Evolutionary conservation across 75 land plant genomes (phyloP), one percentile per base, ranked within the genome.

Genomic region (Sequoia sempervirens): DNA sequence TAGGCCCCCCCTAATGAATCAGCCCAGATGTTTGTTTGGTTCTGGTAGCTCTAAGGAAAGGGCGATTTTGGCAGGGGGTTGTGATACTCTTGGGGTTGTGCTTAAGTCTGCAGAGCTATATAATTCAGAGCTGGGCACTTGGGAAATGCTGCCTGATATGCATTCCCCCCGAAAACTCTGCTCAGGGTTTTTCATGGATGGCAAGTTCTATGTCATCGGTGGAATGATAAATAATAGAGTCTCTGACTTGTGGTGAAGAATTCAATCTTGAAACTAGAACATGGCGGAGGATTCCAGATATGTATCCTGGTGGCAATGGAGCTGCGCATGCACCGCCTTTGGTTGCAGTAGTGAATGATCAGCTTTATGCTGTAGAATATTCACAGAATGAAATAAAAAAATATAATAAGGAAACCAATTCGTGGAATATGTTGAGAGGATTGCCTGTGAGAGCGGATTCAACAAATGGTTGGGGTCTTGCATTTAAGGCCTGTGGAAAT

Each of bases 401-500:
- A 83, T 91, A 91, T 75, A 81, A 89, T 38, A 91, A 87, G 56
- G 58, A 64, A 18, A 81, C 75, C 34, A 88, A 88, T 75, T 82
- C 88, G 0, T 91, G 92, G 92, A 38, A 47, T n/a, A 85, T 81
- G 40, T 82, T 91, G 74, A 89, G 88, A 46, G 53, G 81, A 14
- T 81, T 88, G 28, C 90, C 90, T 5, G 90, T 84, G 1, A 87
- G 80, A 58, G 87, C 82, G 23, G 88, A 83, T 53, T 87, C 81
- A 4, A 68, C 83, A n/a, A 88, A 91, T 84, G 92, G 90, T 2
- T 91, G 92, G 92, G 92, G 92, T 15, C 81, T 89, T n/a, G 92
- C 87, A 23, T 91, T 91, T 56, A 87, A 87, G 75, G 90, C 90
- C 2, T 87, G 85, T 68, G 90, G 86, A 20, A 85, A 86, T 26